Conservation (phyloP, 192 early-diverging fungal genomes). For the Geosiphon pyriformis region DNA sequence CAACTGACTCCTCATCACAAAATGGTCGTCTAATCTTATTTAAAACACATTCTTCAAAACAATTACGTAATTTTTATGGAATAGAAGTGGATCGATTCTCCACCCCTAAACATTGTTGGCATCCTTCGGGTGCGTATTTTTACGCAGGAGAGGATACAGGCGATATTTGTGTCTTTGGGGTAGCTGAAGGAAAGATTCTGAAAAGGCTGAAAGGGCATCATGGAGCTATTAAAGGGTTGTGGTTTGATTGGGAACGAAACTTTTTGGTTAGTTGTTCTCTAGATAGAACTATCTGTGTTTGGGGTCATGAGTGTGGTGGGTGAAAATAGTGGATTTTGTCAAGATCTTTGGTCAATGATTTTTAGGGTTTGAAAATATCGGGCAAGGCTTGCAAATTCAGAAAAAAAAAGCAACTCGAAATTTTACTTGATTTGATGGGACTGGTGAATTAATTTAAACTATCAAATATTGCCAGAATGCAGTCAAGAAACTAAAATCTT, state of each 20-base stretch:
- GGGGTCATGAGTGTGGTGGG: too few relatives aligned
- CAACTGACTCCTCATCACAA: slow-evolving; percentile 65
- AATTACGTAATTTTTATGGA: slow-evolving; percentile 60
- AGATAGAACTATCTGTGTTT: slow-evolving; percentile 54
- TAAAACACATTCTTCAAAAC: slow-evolving; percentile 36
- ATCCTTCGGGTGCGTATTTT: slow-evolving; percentile 53
- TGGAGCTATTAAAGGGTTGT: slow-evolving; percentile 46
- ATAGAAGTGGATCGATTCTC: slow-evolving; percentile 56
- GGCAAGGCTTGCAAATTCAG: too few relatives aligned
- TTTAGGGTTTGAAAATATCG: too few relatives aligned
- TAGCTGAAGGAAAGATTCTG: slow-evolving; percentile 41
- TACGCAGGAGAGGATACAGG: slow-evolving; percentile 62
- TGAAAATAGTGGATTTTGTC: too few relatives aligned
- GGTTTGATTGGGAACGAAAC: slow-evolving; percentile 41
- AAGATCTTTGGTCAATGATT: too few relatives aligned
- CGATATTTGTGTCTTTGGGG: slow-evolving; percentile 46
- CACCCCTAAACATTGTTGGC: slow-evolving; percentile 60
- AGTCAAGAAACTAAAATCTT: too few relatives aligned
- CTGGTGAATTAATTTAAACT: too few relatives aligned
- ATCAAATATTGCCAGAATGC: too few relatives aligned
- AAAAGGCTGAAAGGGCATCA: slow-evolving; percentile 51
- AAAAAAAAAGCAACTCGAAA: too few relatives aligned
- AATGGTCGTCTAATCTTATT: slow-evolving; percentile 65
- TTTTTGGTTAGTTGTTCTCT: slow-evolving; percentile 52
- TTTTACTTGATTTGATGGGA: too few relatives aligned